Base-by-base conservation (phyloP, 1,139 yeast species). In the Pichia sp. region DNA sequence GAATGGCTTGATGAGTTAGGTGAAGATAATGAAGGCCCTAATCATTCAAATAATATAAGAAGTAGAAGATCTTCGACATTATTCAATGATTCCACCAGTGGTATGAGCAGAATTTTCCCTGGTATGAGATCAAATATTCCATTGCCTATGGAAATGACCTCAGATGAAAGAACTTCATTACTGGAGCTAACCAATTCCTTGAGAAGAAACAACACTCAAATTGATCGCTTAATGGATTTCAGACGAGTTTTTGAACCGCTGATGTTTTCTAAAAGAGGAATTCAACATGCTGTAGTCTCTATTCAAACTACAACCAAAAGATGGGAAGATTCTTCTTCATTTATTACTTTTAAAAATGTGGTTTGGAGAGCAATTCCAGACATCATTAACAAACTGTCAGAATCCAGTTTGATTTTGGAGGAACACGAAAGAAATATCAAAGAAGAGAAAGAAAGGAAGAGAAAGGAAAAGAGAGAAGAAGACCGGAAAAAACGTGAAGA, bases 261-360 rank as follows among this genome's bases (percentile, higher is more conserved):
- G 8, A 46, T 42, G 37, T 42, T 32, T 44, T 46, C 46, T 40
- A 50, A 40, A 38, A 49, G 44, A 45, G 53, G 38, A 9, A 23
- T 31, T 31, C 52, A 49, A 39, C 50, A 47, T 33, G 56, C 57
- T 29, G 51, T 51, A 44, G 45, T 62, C 11, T 52, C 49, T 10
- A 66, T 84, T 39, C 75, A 75, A 50, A 73, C 86, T 0, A 79
- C 90, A 0, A 56, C 65, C 10, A 83, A 82, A 46, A 71, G 95
- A 53, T 87, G 95, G 95, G 65, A 64, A 37, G 87, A 84, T 42
- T 69, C 76, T 8, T 65, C 74, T 43, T 66, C 69, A 36, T 65
- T 77, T 63, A 75, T 76, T 52, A 68, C 67, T 34, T 64, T 44
- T 8, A 50, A 53, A 3, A 67, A 42, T 63, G 72, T 7, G 55